Evolutionary conservation across 2,329 filamentous ascomycete genomes (phyloP).

Genomic region (Aspergillus cejpii): DNA sequence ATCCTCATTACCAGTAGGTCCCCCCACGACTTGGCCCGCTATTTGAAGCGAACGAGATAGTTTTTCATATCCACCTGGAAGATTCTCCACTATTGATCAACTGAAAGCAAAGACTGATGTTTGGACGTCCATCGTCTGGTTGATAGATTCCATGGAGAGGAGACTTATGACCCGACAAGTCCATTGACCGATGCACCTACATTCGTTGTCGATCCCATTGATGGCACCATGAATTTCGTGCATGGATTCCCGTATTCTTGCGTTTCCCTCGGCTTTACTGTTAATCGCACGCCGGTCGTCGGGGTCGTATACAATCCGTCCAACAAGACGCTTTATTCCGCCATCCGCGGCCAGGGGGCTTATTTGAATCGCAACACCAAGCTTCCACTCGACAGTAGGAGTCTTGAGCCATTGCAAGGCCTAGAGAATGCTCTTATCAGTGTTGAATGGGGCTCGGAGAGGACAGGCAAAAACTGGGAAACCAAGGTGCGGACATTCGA

Average conservation of each 20-base stretch:
- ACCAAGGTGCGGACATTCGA: constrained; percentile 52
- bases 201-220: constrained; percentile 59
- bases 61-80: background rate
- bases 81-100: background rate
- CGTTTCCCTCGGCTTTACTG: constrained; percentile 53
- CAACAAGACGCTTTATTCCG: constrained; percentile 50
- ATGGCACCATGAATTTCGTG: constrained; percentile 61
- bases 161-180: constrained; percentile 53
- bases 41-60: background rate
- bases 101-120: background rate
- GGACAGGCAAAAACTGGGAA: constrained; percentile 51
- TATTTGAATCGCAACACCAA: constrained; percentile 38
- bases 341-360: constrained; percentile 50
- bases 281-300: constrained; percentile 47
- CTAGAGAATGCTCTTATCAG: constrained; percentile 49
- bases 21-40: background rate
- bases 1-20: constrained; percentile 48
- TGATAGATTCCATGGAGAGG: constrained; percentile 50
- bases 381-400: constrained; percentile 44
- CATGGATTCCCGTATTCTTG: constrained; percentile 54
- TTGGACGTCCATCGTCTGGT: background rate
- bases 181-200: constrained; percentile 50
- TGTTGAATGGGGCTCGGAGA: constrained; percentile 57
- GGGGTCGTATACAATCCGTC: constrained; percentile 59
- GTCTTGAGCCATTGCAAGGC: constrained; percentile 42